Base-by-base conservation (phyloP, 345 rosid genomes). In the Triadica sebifera region DNA sequence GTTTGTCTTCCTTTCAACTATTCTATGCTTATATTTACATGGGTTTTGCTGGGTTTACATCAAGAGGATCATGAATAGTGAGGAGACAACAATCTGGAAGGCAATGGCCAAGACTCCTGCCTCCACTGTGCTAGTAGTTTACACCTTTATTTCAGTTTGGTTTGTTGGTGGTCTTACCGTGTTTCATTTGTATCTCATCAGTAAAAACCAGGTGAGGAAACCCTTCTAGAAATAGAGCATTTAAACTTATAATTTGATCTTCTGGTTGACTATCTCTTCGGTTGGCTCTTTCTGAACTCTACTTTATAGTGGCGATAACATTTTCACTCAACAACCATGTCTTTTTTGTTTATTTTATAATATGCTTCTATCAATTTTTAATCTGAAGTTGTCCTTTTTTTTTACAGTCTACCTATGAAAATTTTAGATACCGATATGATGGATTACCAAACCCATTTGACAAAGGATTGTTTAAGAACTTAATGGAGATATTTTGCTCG, bases 331-430 rank as follows among this genome's bases (percentile, higher is more conserved):
- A 8, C 1, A 29, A 17, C 22, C 22, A 19, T 69, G 37, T 7
- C 46, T 19, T 51, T n/a, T 52, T 43, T 37, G 15, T 57, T 6
- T 56, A 22, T 34, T 20, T 46, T 7, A n/a, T 52, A 70, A 62
- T 60, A 10, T 24, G 37, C 25, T 8, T 3, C 6, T n/a, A 24
- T 47, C 22, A 17, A n/a, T 49, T 78, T 69, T 68, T n/a, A n/a
- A 45, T 51, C 66, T 39, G 57, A 58, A 41, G 22, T 10, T 29
- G 2, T 29, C 41, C 20, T 74, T 65, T 37, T 45, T n/a, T 74
- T 59, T 76, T 75, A 87, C 96, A 95, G 99, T 91, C 98, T 39
- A 95, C 99, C 0, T 90, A 95, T 43, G 99, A 95, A 73, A 95
- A 93, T 81, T 91, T 91, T 70, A 91, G 94, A 83, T 85, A 84